Conservation (phyloP, 441 rosid genomes). For the Biscutella auriculata region DNA sequence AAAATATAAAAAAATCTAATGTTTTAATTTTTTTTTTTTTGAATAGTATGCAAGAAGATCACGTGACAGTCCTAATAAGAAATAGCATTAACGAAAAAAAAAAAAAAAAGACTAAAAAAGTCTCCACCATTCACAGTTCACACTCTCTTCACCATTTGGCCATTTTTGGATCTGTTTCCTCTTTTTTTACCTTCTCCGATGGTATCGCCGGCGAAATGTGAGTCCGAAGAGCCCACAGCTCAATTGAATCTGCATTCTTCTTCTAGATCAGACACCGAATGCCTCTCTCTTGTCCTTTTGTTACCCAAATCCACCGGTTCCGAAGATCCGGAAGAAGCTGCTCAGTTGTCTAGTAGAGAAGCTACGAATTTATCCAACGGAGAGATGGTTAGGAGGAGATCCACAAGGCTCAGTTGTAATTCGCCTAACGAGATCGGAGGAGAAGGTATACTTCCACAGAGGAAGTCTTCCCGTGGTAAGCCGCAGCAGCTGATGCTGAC, state of each 20-base stretch:
- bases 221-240: not conserved
- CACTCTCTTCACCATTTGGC: not conserved
- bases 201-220: slow-evolving; percentile 20
- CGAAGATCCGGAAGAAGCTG: slow-evolving; percentile 1
- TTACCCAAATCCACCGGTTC: not conserved
- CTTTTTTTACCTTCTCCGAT: not conserved
- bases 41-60: too few relatives aligned
- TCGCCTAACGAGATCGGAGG: not conserved
- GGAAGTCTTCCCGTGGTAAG: not conserved
- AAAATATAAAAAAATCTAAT: too few relatives aligned
- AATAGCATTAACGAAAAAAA: too few relatives aligned
- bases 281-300: slow-evolving; percentile 12
- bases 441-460: not conserved
- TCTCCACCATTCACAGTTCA: not conserved
- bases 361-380: not conserved
- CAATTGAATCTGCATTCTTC: not conserved
- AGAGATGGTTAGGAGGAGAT: slow-evolving; percentile 13
- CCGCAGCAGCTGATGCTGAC: not conserved
- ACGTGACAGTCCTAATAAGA: too few relatives aligned
- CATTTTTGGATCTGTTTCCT: not conserved
- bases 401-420: slow-evolving; percentile 8
- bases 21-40: too few relatives aligned
- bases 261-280: slow-evolving; percentile 4
- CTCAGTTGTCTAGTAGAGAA: not conserved
- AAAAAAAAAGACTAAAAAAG: not conserved